Conservation (phyloP, 768 basidiomycete species). For the Exidia glandulosa region DNA sequence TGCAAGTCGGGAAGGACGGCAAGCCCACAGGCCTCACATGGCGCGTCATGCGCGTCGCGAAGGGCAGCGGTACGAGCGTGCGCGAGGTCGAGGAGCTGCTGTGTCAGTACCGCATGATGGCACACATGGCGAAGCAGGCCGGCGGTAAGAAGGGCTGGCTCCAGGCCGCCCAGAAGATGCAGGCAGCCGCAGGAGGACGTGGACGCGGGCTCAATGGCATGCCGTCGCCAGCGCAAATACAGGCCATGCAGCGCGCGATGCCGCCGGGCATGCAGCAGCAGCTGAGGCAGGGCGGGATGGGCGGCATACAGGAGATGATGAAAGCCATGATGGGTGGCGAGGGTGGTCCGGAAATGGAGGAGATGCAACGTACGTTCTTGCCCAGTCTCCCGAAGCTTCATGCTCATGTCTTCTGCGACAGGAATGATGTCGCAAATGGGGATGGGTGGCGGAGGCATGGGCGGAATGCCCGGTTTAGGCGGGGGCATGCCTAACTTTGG, state of each 20-base stretch:
- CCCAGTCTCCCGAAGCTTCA: slow-evolving; percentile 5
- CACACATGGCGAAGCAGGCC: slow-evolving; percentile 95
- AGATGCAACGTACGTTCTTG: slow-evolving; percentile 71
- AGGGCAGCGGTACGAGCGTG: slow-evolving; percentile 88
- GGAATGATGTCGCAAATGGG: slow-evolving; percentile 89
- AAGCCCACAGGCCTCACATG: slow-evolving; percentile 81
- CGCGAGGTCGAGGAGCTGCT: slow-evolving; percentile 96
- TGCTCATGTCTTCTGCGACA: slow-evolving; percentile 21
- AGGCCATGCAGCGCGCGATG: slow-evolving; percentile 91
- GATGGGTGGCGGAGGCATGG: slow-evolving; percentile 34
- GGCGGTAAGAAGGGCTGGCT: slow-evolving; percentile 96
- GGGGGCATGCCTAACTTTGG: slow-evolving; percentile 27
- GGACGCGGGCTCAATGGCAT: slow-evolving; percentile 79
- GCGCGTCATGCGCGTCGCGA: slow-evolving; percentile 82
- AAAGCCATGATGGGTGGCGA: slow-evolving; percentile 94
- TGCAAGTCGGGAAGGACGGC: slow-evolving; percentile 72
- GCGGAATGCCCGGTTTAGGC: slow-evolving; percentile 38
- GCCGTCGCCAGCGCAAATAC: slow-evolving; percentile 88
- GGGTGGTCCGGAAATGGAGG: slow-evolving; percentile 83
- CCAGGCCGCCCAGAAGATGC: slow-evolving; percentile 89
- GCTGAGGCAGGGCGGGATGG: slow-evolving; percentile 85
- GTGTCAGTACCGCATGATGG: slow-evolving; percentile 97
- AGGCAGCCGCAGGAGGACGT: slow-evolving; percentile 72
- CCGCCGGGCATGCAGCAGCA: slow-evolving; percentile 94
- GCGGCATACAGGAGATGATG: slow-evolving; percentile 97